Base-by-base conservation (phyloP, 306 rosid species). In the Malus sylvestris region DNA sequence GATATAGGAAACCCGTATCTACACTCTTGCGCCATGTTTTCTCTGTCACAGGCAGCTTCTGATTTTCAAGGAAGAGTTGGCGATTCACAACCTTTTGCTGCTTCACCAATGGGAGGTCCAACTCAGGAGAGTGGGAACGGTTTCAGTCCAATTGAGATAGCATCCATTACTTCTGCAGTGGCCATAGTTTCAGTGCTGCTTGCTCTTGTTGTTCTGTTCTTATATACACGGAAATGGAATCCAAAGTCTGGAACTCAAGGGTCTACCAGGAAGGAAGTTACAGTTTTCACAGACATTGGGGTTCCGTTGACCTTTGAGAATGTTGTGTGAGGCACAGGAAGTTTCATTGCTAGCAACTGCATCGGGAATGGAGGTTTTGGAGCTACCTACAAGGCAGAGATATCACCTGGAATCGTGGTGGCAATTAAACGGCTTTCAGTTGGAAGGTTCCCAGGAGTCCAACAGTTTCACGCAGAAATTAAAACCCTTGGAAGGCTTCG, bases 291-390 rank as follows among this genome's bases (percentile, higher is more conserved):
- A 15, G 88, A 91, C 25, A 87, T 91, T 35, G 97, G 93, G 55
- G 86, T 88, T 62, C 92, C 89, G 29, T 78, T 93, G 87, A 87
- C 91, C 52, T 91, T 89, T 79, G 98, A 93, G 67, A 76, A 42
- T 81, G 98, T 93, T 30, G 96, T 93, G 70, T 87, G 78, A 60
- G 96, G 94, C 78, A 93, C 98, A 0, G 93, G 86, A 9, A 85
- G 88, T 76, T 93, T 91, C 84, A 93, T 83, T 81, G 86, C 94
- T 4, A 76, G 94, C 82, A 93, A 91, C 84, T 93, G 96, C 66
- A 93, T 93, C 27, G 98, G 98, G 58, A 91, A 74, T 90, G 98
- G 98, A 75, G 98, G 98, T 46, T 93, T 91, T 79, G 98, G 98
- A 20, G 91, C 98, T 66, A 93, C 97, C 30, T 93, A 93, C 45